Evolutionary conservation across 345 rosid species (phyloP), one percentile per base, ranked within the genome.

Genomic region (Gossypium thurberi): DNA sequence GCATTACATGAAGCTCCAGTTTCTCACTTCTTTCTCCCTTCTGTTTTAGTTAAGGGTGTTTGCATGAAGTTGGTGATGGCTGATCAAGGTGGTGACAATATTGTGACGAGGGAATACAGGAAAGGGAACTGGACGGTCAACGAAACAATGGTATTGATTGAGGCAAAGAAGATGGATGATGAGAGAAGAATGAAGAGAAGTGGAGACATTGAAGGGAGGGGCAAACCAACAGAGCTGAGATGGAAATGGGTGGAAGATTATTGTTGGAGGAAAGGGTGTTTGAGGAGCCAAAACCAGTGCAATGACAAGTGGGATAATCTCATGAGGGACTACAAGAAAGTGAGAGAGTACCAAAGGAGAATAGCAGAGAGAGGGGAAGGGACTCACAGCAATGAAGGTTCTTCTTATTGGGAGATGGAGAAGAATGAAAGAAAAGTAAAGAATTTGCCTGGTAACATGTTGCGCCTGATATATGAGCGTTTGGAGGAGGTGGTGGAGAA

Each of bases 161-260:
- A 90, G 61, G 98, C 98, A 47, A 93, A 93, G 75, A 88, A 80
- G 82, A 88, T 87, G 97, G 97, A 93, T 33, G 96, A 85, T 17
- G 97, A 88, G 75, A 84, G 98, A 11, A 70, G 98, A 75, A 87
- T 81, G 85, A 91, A 88, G 81, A 86, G 91, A 68, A 80, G 74
- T 71, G 86, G 81, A 21, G 80, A 79, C 17, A 75, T 75, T 26
- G 87, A 71, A 82, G 85, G 70, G 21, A 78, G 85, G 5, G 70
- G 76, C 65, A 88, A 88, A 79, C 89, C 92, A 1, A 71, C 88
- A 9, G 98, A 93, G 84, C 87, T 90, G 52, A 79, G 98, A 84
- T 91, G 97, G 98, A 93, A 91, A 55, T 93, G 98, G 97, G 92
- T 93, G 75, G 98, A 93, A 76, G 97, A 91, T 70, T 91, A 88